Base-by-base conservation (phyloP, 768 basidiomycete species). In the Sarcodon sp. region DNA sequence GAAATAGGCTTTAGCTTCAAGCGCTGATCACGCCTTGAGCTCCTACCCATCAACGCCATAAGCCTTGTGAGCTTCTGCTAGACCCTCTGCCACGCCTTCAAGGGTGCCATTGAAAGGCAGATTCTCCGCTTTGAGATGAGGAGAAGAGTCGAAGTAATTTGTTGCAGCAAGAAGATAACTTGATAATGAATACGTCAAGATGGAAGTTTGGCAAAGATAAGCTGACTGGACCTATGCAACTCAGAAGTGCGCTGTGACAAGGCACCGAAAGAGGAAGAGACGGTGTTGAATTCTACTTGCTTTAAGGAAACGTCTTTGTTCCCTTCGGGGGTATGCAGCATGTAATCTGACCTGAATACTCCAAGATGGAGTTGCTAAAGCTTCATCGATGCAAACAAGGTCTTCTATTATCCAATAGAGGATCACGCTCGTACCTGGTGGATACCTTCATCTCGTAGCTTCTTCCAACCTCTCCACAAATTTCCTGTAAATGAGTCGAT, bases 251-350 rank as follows among this genome's bases (percentile, higher is more conserved):
- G 71, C 52, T 86, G 70, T 0, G 87, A 87, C 11, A 97, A 69
- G 1, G 80, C 59, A 0, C 91, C 94, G 61, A 97, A 94, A 0
- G 91, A 92, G 0, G 83, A 78, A 2, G 92, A 89, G 53, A 97
- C 93, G 7, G 94, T 96, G 60, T 99, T 99, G 67, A 97, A 96
- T 62, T 99, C 94, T 37, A 98, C 94, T 65, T 99, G 94, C 61
- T 92, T 94, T 53, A 99, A 64, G 6, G 66, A 63, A 11, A 69
- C 57, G 3, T 68, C 59, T 31, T 65, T 60, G 32, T 58, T 58
- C 4, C 54, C 51, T 0, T 55, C 53, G 2, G 70, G 69, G 7
- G 70, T 63, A 54, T 99, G 90, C 16, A 97, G 66, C 32, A 98
- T 69, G 64, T 97, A 99, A 66, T 99, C 94, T 8, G 92, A 96